Percentiles rank a stretch among this genome's conserved stretches.
These are phyloP conservation scores for Earliella scabrosa DNA, from an alignment of 1,284 basidiomycete genomes.

Conservation along the genomic window DNA sequence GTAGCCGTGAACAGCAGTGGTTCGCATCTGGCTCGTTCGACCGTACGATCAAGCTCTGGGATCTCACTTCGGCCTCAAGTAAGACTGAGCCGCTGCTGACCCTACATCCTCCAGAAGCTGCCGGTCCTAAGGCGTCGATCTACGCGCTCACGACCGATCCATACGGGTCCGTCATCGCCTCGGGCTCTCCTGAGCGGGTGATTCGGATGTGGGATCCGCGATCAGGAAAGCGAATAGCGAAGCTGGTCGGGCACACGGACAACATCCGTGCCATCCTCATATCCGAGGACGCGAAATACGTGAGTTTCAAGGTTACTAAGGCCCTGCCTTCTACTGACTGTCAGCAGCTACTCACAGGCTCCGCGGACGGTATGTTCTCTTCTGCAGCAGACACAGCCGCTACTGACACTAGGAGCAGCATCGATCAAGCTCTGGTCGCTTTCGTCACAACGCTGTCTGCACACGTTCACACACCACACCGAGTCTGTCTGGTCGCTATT, in stretches of 20 bases:
- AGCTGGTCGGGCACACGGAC: conserved; percentile 94
- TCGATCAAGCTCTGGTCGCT: conserved; percentile 95
- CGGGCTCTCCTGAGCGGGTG: conserved; percentile 90
- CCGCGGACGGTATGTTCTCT: conserved; percentile 72
- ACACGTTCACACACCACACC: conserved; percentile 96
- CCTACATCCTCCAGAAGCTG: conserved; percentile 61
- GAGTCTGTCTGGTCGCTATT: conserved; percentile 95
- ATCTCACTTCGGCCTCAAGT: conserved; percentile 52
- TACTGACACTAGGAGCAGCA: conserved; percentile 42
- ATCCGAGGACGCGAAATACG: conserved; percentile 89
- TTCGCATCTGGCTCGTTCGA: conserved; percentile 96
- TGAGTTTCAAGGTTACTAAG: conserved; percentile 45
- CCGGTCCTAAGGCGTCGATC: conserved; percentile 74
- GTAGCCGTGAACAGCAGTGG: conserved; percentile 78
- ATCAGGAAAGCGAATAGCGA: conserved; percentile 71
- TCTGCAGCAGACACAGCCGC: background rate
- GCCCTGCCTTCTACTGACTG: background rate
- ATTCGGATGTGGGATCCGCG: conserved; percentile 95
- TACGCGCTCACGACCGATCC: conserved; percentile 83
- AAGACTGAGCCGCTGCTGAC: conserved; percentile 56
- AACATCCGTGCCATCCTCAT: conserved; percentile 91
- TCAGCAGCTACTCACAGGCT: conserved; percentile 81
- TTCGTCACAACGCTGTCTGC: conserved; percentile 84
- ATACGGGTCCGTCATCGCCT: conserved; percentile 81
- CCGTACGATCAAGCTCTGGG: conserved; percentile 93